Conservation (phyloP, 176 grass and related monocot genomes). For the Tillandsia leiboldiana region DNA sequence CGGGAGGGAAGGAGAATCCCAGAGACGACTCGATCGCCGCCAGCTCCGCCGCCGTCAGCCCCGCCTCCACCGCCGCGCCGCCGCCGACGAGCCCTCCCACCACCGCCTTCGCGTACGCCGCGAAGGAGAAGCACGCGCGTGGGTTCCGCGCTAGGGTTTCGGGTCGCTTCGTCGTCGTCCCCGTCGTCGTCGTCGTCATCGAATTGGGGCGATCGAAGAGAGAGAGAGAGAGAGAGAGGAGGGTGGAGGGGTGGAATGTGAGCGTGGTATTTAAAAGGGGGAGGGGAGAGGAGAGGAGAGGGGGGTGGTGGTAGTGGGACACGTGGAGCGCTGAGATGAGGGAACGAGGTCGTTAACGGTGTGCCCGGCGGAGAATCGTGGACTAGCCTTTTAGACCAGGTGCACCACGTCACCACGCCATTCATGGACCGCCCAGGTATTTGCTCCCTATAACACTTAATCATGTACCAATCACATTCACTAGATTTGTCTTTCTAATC, state of each 20-base stretch:
- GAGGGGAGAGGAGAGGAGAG: neutral
- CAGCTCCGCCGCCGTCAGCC: conserved; percentile 7
- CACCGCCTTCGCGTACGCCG: conserved; percentile 17
- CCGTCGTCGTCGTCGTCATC: neutral
- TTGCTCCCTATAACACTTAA: no score
- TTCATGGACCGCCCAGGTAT: no score
- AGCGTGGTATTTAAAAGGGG: neutral
- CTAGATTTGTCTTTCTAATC: no score
- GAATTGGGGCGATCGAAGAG: no score
- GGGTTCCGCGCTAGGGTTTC: neutral
- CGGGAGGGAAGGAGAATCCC: conserved; percentile 13
- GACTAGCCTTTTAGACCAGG: no score
- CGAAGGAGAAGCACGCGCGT: conserved; percentile 16
- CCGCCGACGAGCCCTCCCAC: neutral
- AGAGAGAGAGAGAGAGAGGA: neutral
- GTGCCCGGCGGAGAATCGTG: no score
- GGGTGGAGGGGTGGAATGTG: neutral
- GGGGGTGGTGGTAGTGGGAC: neutral
- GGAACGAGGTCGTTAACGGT: neutral
- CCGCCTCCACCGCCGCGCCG: neutral
- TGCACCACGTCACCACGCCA: no score
- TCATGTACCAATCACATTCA: no score
- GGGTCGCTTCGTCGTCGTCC: neutral
- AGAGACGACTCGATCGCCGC: neutral
- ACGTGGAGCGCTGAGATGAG: neutral